Percentiles rank a stretch among this genome's conserved stretches.
Conservation (phyloP, 352 stramenopile species). For the Pythium dissotocum region DNA sequence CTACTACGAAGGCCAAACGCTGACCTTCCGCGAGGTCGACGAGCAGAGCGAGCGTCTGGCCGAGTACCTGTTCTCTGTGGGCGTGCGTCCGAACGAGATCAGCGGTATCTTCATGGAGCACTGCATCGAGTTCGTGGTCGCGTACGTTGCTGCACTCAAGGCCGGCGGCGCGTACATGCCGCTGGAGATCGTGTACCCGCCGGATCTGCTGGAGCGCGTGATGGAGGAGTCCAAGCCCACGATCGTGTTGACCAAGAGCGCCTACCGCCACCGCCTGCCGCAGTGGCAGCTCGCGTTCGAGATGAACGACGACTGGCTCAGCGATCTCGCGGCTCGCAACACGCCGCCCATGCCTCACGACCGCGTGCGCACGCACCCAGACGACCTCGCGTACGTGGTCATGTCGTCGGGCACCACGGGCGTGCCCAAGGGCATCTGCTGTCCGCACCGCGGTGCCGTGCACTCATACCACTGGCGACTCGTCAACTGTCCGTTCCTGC, state of each 20-base stretch:
- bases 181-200: slow-evolving; percentile 88
- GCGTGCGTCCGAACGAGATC: slow-evolving; percentile 69
- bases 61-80: slow-evolving; percentile 60
- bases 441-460: slow-evolving; percentile 90
- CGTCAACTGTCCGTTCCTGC: slow-evolving; percentile 64
- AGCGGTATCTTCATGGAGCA: slow-evolving; percentile 91
- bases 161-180: slow-evolving; percentile 91
- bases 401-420: slow-evolving; percentile 93
- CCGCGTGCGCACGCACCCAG: slow-evolving; percentile 68
- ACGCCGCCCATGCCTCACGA: slow-evolving; percentile 52
- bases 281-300: slow-evolving; percentile 70
- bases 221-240: slow-evolving; percentile 87
- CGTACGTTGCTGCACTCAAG: slow-evolving; percentile 90
- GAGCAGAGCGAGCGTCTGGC: slow-evolving; percentile 65
- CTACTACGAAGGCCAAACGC: slow-evolving; percentile 62
- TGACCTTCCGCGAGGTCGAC: slow-evolving; percentile 75
- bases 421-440: slow-evolving; percentile 93
- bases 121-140: slow-evolving; percentile 90
- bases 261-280: slow-evolving; percentile 61
- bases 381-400: slow-evolving; percentile 92
- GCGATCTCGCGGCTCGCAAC: slow-evolving; percentile 29
- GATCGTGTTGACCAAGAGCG: slow-evolving; percentile 86
- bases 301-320: slow-evolving; percentile 63
- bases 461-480: slow-evolving; percentile 93
- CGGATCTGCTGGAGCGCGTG: slow-evolving; percentile 86